Percentiles rank a stretch among this genome's conserved stretches.
These are phyloP conservation scores for Melanogaster broomeanus DNA, from an alignment of 768 basidiomycete genomes.

Conservation along the genomic window DNA sequence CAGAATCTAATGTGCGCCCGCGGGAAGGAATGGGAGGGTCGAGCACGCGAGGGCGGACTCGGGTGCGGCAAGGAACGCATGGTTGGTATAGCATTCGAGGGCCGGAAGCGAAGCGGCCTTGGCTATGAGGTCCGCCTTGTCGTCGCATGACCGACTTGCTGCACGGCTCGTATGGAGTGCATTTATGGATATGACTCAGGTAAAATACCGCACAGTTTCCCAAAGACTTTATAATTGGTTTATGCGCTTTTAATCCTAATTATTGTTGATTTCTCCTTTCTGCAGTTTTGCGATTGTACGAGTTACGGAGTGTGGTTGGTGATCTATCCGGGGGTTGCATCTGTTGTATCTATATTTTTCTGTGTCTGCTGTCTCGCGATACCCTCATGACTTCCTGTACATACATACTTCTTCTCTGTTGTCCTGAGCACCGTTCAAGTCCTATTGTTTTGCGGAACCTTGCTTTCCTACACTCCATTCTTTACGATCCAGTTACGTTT, in stretches of 20 bases:
- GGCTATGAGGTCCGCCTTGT: slow-evolving; percentile 41
- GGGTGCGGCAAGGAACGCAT: slow-evolving; percentile 60
- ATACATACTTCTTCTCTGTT: background rate
- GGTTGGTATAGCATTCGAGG: slow-evolving; percentile 61
- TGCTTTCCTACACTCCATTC: background rate
- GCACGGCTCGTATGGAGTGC: background rate
- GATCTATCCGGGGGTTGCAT: slow-evolving; percentile 7
- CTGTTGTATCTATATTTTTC: slow-evolving; percentile 29
- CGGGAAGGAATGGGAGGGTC: slow-evolving; percentile 49
- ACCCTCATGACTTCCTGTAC: slow-evolving; percentile 8
- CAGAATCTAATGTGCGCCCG: slow-evolving; percentile 52
- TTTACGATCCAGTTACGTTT: background rate
- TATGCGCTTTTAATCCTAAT: slow-evolving; percentile 36
- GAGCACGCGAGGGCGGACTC: slow-evolving; percentile 48
- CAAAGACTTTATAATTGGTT: slow-evolving; percentile 29
- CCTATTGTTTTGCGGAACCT: slow-evolving; percentile 4
- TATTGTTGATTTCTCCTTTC: slow-evolving; percentile 8
- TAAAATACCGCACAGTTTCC: slow-evolving; percentile 10
- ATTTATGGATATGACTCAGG: slow-evolving; percentile 3
- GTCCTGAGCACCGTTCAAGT: background rate
- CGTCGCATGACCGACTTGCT: slow-evolving; percentile 20
- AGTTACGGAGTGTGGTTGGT: slow-evolving; percentile 3
- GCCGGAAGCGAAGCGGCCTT: slow-evolving; percentile 55
- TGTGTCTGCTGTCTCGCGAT: slow-evolving; percentile 22
- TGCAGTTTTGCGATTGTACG: slow-evolving; percentile 2